Base-by-base conservation (phyloP, 2,329 filamentous ascomycete genomes). In the Penicillium sp. region DNA sequence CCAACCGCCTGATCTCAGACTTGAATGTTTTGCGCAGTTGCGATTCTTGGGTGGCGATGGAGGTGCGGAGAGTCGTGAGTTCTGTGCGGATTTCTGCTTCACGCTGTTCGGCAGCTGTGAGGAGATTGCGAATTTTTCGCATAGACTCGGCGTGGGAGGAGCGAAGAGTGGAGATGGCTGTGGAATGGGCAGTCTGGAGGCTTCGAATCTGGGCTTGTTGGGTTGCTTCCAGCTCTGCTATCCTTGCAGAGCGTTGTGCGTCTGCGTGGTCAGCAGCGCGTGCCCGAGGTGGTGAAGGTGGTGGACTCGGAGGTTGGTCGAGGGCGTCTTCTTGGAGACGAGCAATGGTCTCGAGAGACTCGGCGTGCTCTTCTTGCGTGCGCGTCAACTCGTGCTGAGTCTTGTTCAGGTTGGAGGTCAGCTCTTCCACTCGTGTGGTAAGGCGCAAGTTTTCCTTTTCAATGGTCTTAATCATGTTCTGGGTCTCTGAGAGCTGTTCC, bases 401-500 rank as follows among this genome's bases (percentile, higher is more conserved):
- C 52, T 73, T 71, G 42, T 67, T 66, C 20, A 78, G 65, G 17
- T 66, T 70, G 12, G 71, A 62, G 14, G 65, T 74, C 10, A 78
- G 67, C 20, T 76, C 72, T 14, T 76, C 71, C 5, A 73, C 67
- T n/a, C 71, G 70, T 22, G 65, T 68, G 14, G 68, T 67, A 6
- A 80, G 70, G 6, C 72, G 72, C 3, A 69, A 69, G 49, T 79
- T 79, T 57, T 79, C 77, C 5, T 68, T 61, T 62, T 78, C 76
- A 12, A 78, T 70, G 4, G 72, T 73, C 37, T 75, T 71, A 52
- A 78, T 69, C 8, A 78, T 70, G 6, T 67, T 64, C 38, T 75
- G 72, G 2, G 74, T 69, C 64, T 79, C 78, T 17, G 66, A 62
- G 11, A 75, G 65, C 51, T 77, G 74, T 15, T 77, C 72, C 35